Evolutionary conservation across 2,329 filamentous ascomycete species (phyloP).

Genomic region (Curvularia sp.): DNA sequence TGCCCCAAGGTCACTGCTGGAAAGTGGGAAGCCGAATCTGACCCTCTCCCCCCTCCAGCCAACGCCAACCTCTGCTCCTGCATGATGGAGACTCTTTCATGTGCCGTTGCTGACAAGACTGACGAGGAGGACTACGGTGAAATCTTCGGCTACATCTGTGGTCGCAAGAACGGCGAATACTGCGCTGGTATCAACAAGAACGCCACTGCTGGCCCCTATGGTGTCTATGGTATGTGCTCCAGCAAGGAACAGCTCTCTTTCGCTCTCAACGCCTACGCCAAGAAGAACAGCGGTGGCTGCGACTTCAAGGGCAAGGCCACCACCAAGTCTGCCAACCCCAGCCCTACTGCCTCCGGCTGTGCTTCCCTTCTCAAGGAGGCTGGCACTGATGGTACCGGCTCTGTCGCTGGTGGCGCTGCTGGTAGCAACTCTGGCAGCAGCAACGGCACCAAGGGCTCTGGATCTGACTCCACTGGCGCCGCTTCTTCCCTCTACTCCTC

Average conservation of each 20-base stretch:
- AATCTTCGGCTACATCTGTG: slow-evolving; percentile 79
- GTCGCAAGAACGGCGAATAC: slow-evolving; percentile 56
- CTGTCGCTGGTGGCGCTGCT: slow-evolving; percentile 54
- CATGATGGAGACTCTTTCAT: slow-evolving; percentile 78
- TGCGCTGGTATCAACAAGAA: slow-evolving; percentile 75
- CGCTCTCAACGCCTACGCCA: slow-evolving; percentile 72
- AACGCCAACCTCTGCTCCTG: slow-evolving; percentile 82
- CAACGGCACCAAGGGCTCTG: slow-evolving; percentile 20
- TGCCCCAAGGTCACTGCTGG: slow-evolving; percentile 71
- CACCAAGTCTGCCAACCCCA: slow-evolving; percentile 57
- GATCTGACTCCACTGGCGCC: slow-evolving; percentile 39
- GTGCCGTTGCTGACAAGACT: slow-evolving; percentile 66
- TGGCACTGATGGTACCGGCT: slow-evolving; percentile 65
- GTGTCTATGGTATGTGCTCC: slow-evolving; percentile 79
- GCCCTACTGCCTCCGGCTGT: slow-evolving; percentile 62
- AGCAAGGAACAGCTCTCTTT: slow-evolving; percentile 73
- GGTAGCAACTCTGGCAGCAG: slow-evolving; percentile 13
- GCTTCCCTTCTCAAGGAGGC: slow-evolving; percentile 66
- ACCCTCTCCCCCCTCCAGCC: slow-evolving; percentile 79
- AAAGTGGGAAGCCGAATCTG: slow-evolving; percentile 71
- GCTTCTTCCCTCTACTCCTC: slow-evolving; percentile 54
- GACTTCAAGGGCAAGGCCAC: slow-evolving; percentile 73
- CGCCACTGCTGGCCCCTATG: slow-evolving; percentile 71
- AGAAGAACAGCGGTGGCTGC: slow-evolving; percentile 64
- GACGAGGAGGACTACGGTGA: slow-evolving; percentile 65